Conservation (phyloP, 352 stramenopile species). For the Pythium insidiosum region DNA sequence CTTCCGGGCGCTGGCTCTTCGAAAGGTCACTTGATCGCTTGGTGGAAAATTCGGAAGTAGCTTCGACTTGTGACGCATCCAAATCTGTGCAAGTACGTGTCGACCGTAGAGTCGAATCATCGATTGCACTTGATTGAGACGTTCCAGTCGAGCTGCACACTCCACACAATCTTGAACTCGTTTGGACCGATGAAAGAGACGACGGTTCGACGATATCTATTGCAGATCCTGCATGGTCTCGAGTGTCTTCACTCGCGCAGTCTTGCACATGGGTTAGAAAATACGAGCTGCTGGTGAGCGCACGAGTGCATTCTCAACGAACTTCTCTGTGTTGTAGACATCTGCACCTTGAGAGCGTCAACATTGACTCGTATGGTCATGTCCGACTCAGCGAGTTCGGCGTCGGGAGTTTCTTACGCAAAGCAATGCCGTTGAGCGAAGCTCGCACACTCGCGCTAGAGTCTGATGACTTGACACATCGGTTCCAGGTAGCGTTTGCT, state of each 20-base stretch:
- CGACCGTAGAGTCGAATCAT: conserved; percentile 21
- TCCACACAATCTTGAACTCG: conserved; percentile 49
- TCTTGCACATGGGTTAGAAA: conserved; percentile 34
- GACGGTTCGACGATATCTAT: conserved; percentile 56
- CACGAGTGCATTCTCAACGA: background rate
- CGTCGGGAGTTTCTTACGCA: no score
- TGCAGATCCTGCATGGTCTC: conserved; percentile 46
- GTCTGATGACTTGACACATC: conserved; percentile 16
- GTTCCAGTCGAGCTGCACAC: conserved; percentile 27
- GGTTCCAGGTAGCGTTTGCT: no score
- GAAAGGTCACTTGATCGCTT: no score
- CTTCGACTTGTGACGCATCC: conserved; percentile 32
- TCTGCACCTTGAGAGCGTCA: conserved; percentile 32
- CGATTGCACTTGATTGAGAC: conserved; percentile 34
- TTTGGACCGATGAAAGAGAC: conserved; percentile 71
- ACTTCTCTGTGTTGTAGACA: conserved; percentile 14
- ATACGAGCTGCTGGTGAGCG: background rate
- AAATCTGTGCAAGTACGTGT: conserved; percentile 31
- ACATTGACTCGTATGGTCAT: conserved; percentile 53
- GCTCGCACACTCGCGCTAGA: no score
- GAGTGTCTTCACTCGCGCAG: conserved; percentile 35
- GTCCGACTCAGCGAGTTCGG: conserved; percentile 53
- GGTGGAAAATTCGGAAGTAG: no score
- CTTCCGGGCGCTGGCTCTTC: no score
- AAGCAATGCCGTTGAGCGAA: no score